Base-by-base conservation (phyloP, 208 protist species). In the Trypanosoma cruzi region DNA sequence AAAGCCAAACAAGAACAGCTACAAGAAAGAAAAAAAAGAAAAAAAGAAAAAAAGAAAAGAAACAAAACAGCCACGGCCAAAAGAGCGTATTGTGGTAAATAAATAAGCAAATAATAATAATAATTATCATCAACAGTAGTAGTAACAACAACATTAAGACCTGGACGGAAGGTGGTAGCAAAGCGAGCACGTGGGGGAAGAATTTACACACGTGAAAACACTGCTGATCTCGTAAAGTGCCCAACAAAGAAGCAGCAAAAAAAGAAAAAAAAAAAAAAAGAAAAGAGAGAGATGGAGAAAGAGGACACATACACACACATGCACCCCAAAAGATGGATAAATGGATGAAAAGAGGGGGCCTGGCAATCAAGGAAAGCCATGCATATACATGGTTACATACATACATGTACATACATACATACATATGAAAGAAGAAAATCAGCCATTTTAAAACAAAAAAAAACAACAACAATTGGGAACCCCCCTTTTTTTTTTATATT, bases 21-120 rank as follows among this genome's bases (percentile, higher is more conserved):
- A 60, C 14, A 63, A 32, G 52, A 10, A 73, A 73, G 20, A 54
- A 62, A 73, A 77, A 53, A 65, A 26, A 56, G n/a, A 52, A 49
- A 37, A 6, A 13, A 11, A 14, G 29, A 2, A 52, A 57, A 56
- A 58, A 48, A 44, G 44, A 40, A 26, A 60, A 16, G 20, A 50
- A 50, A 44, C 37, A n/a, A 28, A 28, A 8, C 48, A 4, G 20
- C 18, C 48, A 24, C 22, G 34, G 20, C 55, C 18, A 65, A 20
- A 65, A 42, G 11, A 18, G 53, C 24, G 48, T 4, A 14, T n/a
- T n/a, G n/a, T n/a, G n/a, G n/a, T n/a, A n/a, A n/a, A n/a, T n/a
- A n/a, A n/a, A n/a, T n/a, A n/a, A n/a, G n/a, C n/a, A n/a, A n/a
- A n/a, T n/a, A n/a, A n/a, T 14, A 44, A 44, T 44, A 2, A 44